These are phyloP conservation scores for Calonectria pseudoreteaudii DNA, from an alignment of 2,329 filamentous ascomycete genomes.

Conservation along the genomic window DNA sequence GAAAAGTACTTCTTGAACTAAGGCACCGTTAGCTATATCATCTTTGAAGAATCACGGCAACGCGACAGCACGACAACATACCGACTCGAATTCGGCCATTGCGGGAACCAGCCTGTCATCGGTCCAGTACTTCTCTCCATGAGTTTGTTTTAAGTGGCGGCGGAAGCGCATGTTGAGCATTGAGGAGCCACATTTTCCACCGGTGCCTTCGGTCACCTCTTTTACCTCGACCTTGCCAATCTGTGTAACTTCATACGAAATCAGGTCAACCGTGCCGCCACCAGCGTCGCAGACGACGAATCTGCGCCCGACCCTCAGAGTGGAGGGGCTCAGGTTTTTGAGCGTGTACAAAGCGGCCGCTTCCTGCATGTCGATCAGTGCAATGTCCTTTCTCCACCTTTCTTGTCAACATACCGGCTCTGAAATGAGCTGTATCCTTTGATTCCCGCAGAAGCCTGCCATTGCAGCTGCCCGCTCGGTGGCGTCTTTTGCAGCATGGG, in stretches of 20 bases:
- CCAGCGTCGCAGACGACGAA: constrained; percentile 67
- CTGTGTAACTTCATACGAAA: constrained; percentile 61
- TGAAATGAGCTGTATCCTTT: constrained; percentile 60
- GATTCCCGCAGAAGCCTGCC: constrained; percentile 53
- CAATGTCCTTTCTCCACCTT: background rate
- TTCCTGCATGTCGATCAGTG: constrained; percentile 49
- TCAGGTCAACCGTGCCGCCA: constrained; percentile 66
- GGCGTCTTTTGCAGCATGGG: constrained; percentile 63
- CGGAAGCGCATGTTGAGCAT: constrained; percentile 62
- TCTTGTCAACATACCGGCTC: constrained; percentile 54
- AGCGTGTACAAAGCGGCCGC: constrained; percentile 64
- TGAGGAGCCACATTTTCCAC: constrained; percentile 62
- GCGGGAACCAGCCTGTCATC: constrained; percentile 55
- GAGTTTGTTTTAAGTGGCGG: constrained; percentile 55
- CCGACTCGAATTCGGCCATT: constrained; percentile 56
- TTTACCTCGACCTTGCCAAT: constrained; percentile 57
- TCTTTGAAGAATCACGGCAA: constrained; percentile 49
- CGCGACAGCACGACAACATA: constrained; percentile 49
- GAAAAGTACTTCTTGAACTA: constrained; percentile 54
- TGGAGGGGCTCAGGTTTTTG: constrained; percentile 55
- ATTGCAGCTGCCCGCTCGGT: constrained; percentile 56
- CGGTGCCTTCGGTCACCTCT: constrained; percentile 62
- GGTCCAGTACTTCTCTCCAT: constrained; percentile 57
- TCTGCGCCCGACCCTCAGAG: constrained; percentile 57
- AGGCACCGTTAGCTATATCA: constrained; percentile 19